Percentiles rank a stretch among this genome's conserved stretches.
These are phyloP conservation scores for Aspergillus sclerotioniger DNA, from an alignment of 495 filamentous ascomycete species.

Conservation along the genomic window DNA sequence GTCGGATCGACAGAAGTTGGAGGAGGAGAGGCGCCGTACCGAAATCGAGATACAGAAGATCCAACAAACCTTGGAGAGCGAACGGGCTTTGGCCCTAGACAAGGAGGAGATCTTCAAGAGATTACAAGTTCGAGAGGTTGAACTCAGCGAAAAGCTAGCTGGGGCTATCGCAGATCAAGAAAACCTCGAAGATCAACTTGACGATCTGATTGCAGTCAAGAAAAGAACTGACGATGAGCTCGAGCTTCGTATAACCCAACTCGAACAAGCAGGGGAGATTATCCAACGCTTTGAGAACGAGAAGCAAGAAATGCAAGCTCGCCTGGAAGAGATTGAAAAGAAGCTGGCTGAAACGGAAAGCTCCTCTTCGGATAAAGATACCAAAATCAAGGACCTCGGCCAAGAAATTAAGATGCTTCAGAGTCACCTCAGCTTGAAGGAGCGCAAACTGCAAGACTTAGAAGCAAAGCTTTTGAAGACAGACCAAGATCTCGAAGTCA, in stretches of 20 bases:
- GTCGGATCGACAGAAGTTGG: slow-evolving; percentile 71
- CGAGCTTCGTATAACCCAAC: slow-evolving; percentile 70
- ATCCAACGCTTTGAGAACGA: slow-evolving; percentile 81
- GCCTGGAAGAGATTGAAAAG: slow-evolving; percentile 62
- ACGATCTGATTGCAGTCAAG: slow-evolving; percentile 84
- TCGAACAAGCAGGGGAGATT: slow-evolving; percentile 88
- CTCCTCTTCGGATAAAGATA: slow-evolving; percentile 64
- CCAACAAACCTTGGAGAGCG: slow-evolving; percentile 90
- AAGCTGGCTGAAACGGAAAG: slow-evolving; percentile 66
- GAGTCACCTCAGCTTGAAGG: slow-evolving; percentile 85
- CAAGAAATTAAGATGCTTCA: slow-evolving; percentile 89
- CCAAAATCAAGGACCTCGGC: slow-evolving; percentile 67
- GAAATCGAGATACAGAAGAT: slow-evolving; percentile 84
- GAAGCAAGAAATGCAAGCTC: slow-evolving; percentile 69
- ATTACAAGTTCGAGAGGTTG: slow-evolving; percentile 82
- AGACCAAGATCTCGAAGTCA: slow-evolving; percentile 88
- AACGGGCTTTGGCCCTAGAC: slow-evolving; percentile 89
- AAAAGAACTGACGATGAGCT: slow-evolving; percentile 85
- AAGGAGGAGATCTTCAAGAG: slow-evolving; percentile 99
- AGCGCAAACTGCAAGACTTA: slow-evolving; percentile 84
- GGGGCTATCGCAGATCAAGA: slow-evolving; percentile 96
- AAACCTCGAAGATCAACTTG: slow-evolving; percentile 86
- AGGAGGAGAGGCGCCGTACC: slow-evolving; percentile 87
- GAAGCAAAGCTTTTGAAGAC: slow-evolving; percentile 79
- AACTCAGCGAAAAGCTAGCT: slow-evolving; percentile 86